Base-by-base conservation (phyloP, 208 protist species). In the Crithidia expoeki region DNA sequence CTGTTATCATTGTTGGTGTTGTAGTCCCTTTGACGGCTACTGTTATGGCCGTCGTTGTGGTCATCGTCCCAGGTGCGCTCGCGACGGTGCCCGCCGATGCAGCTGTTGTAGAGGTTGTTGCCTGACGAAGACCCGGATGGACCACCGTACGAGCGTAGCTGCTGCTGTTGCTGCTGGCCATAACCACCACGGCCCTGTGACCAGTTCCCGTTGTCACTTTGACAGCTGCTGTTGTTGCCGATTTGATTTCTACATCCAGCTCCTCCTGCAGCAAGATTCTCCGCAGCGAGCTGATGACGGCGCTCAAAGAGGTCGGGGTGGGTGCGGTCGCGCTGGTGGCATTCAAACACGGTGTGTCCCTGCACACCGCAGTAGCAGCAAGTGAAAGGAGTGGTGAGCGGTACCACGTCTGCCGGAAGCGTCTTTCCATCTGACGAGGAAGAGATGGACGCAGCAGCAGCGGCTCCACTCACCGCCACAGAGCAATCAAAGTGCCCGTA, bases 401-500 rank as follows among this genome's bases (percentile, higher is more conserved):
- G 69, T 53, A 74, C 70, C 34, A 47, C 53, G 7, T 61, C 59
- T 2, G 49, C 38, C 32, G 60, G 46, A 21, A 40, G 17, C 23
- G 34, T 16, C 23, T 25, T 3, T 4, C 63, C 7, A 44, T 67
- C 75, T 21, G 67, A 47, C 16, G 58, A 55, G n/a, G 59, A 66
- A 19, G 57, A 36, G 14, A 63, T 42, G 1, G 36, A 12, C 49
- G 57, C 11, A 4, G 59, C 44, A 16, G 42, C 28, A 12, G 56
- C 61, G 21, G 66, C 16, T 33, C 28, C 23, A 28, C 36, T 42
- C 9, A 72, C 60, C 21, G 33, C 68, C 7, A 59, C 33, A 21
- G 74, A 71, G 72, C 86, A 95, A 62, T 93, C 89, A 50, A 95
- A 81, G 68, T 93, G 89, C 0, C 89, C 89, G 49, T 84, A 28